A percentile compares a stretch with the other conserved stretches of the same genome.
These are phyloP conservation scores for Carpinus viminea DNA, from an alignment of 306 rosid species.

Conservation along the genomic window DNA sequence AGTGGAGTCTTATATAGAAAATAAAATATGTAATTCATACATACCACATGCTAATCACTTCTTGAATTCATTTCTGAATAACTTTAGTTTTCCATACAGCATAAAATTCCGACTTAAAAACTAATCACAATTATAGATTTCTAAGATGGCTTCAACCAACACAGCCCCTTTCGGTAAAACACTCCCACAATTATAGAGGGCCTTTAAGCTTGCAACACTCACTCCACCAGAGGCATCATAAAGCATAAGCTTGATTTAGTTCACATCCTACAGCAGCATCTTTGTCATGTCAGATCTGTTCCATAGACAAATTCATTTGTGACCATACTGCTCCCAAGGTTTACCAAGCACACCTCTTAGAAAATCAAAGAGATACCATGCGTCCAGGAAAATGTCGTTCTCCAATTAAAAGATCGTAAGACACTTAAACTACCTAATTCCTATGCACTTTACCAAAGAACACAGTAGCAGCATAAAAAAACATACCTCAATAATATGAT, in stretches of 20 bases:
- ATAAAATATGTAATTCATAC: slow-evolving; percentile 36
- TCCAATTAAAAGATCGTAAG: slow-evolving; percentile 27
- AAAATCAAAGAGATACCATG: slow-evolving; percentile 46
- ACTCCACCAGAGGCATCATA: slow-evolving; percentile 52
- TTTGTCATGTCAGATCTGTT: slow-evolving; percentile 68
- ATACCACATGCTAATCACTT: slow-evolving; percentile 40
- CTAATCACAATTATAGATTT: slow-evolving; percentile 26
- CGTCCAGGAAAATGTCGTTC: slow-evolving; percentile 27
- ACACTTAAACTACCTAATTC: slow-evolving; percentile 7
- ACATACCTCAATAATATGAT: slow-evolving; percentile 86
- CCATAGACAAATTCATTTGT: slow-evolving; percentile 72
- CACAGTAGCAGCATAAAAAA: slow-evolving; percentile 1
- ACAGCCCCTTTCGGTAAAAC: slow-evolving; percentile 22
- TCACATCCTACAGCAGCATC: slow-evolving; percentile 75
- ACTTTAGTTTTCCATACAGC: slow-evolving; percentile 46
- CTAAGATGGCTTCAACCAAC: slow-evolving; percentile 42
- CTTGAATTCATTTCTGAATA: slow-evolving; percentile 43
- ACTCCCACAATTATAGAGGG: slow-evolving; percentile 21
- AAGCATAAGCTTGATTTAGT: slow-evolving; percentile 52
- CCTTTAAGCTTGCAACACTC: slow-evolving; percentile 36
- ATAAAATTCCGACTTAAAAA: slow-evolving; percentile 32
- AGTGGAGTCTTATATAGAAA: slow-evolving; percentile 34
- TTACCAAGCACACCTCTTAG: slow-evolving; percentile 49
- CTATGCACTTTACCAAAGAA: slow-evolving; percentile 1
- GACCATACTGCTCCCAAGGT: slow-evolving; percentile 58